Evolutionary conservation across 2,329 filamentous ascomycete genomes (phyloP).

Genomic region (Aspergillus eucalypticola): DNA sequence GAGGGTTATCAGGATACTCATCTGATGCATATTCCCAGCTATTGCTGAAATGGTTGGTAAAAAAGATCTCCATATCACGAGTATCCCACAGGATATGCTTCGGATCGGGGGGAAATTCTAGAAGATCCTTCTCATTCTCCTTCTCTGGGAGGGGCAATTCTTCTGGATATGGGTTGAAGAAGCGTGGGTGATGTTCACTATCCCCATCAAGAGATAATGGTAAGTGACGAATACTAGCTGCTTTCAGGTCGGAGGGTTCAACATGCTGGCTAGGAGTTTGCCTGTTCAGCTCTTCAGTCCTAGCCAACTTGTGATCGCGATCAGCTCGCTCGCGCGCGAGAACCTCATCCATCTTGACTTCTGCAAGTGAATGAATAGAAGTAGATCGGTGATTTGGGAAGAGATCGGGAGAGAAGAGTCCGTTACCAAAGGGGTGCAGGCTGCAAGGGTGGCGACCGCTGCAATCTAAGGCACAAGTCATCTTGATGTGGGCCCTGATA

Average conservation of each 20-base stretch:
- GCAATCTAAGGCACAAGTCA: no score
- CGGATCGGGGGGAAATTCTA: not conserved
- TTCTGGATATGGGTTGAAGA: not conserved
- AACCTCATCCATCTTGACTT: not conserved
- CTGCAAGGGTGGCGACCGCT: no score
- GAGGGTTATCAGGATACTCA: not conserved
- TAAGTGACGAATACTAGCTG: not conserved
- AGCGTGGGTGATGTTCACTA: not conserved
- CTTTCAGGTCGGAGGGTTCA: not conserved
- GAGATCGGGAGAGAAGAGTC: no score
- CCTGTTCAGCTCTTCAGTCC: conserved; percentile 4
- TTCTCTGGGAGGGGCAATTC: conserved; percentile 6
- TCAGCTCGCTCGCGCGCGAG: not conserved
- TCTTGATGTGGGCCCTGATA: no score
- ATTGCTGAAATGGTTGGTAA: not conserved
- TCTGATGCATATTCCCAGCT: not conserved
- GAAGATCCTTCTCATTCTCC: not conserved
- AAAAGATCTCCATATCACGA: conserved; percentile 3
- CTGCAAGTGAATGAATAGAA: no score
- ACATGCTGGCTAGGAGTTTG: conserved; percentile 5
- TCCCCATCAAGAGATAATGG: not conserved
- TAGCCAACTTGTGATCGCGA: conserved; percentile 1
- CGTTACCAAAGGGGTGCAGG: no score
- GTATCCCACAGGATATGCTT: conserved; percentile 2
- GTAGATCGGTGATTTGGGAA: no score